phyloP scores from a whole-genome alignment of 805 yeast species.

The Lachancea nothofagi region DNA sequence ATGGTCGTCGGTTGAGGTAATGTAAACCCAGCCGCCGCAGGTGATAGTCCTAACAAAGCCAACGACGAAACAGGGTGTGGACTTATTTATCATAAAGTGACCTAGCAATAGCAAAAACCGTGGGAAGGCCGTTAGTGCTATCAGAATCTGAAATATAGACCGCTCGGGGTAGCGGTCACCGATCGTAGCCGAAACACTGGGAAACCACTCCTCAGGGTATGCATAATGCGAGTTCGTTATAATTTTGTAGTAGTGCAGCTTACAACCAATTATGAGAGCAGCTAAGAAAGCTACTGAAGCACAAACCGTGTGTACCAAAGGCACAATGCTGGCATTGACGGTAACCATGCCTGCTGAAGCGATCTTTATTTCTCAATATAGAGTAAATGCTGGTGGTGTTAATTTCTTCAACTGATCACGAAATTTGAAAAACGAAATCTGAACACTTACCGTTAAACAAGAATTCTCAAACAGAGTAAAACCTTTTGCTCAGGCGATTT shows the following conservation, averaged over 20 bases:
- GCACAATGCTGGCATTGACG: conserved; percentile 61
- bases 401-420: too few species aligned
- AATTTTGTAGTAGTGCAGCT: conserved; percentile 79
- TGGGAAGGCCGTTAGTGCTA: conserved; percentile 92
- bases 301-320: conserved; percentile 65
- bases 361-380: too few species aligned
- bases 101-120: conserved; percentile 60
- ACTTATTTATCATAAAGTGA: conserved; percentile 36
- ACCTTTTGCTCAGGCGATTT: too few species aligned
- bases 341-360: too few species aligned
- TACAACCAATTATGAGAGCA: conserved; percentile 69
- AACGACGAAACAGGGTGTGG: conserved; percentile 28
- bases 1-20: conserved; percentile 95
- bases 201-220: conserved; percentile 98
- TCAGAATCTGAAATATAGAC: conserved; percentile 82
- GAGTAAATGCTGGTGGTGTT: too few species aligned
- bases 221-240: conserved; percentile 82
- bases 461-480: too few species aligned
- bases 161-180: conserved; percentile 97
- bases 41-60: conserved; percentile 90
- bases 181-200: conserved; percentile 93
- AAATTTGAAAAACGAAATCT: too few species aligned
- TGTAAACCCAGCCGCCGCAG: conserved; percentile 98
- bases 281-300: conserved; percentile 70
- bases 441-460: too few species aligned